These are phyloP conservation scores for Phycomyces nitens DNA, from an alignment of 192 early-diverging fungal species.

Conservation along the genomic window DNA sequence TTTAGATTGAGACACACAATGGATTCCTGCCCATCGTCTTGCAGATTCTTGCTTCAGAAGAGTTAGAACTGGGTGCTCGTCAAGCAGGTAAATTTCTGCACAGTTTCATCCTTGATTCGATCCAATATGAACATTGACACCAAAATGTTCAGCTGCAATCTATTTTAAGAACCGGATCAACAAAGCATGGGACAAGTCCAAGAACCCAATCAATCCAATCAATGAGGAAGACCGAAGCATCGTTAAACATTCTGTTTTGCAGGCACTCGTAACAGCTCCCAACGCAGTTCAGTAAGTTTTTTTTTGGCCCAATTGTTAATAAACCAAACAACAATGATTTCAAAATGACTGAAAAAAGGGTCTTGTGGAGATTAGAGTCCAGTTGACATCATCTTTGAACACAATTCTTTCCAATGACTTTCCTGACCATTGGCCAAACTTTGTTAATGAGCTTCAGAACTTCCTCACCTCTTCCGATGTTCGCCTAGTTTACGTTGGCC, in stretches of 20 bases:
- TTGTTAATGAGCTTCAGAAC: conserved; percentile 60
- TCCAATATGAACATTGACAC: not conserved
- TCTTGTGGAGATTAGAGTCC: conserved; percentile 50
- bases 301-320: too few relatives aligned
- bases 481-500: conserved; percentile 67
- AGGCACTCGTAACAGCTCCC: conserved; percentile 63
- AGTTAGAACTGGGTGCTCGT: conserved; percentile 48
- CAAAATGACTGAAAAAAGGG: not conserved
- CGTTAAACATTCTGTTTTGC: conserved; percentile 72
- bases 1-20: conserved; percentile 39
- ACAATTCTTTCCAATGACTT: conserved; percentile 76
- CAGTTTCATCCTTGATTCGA: too few relatives aligned
- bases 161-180: conserved; percentile 88
- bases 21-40: conserved; percentile 50
- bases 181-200: conserved; percentile 57
- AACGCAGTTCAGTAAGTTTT: conserved; percentile 63
- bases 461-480: conserved; percentile 63
- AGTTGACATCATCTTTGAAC: conserved; percentile 76
- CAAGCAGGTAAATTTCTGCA: conserved; percentile 55
- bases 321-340: not conserved
- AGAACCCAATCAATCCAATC: conserved; percentile 39
- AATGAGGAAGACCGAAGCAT: conserved; percentile 64
- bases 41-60: conserved; percentile 50
- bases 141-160: conserved; percentile 53
- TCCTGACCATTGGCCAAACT: conserved; percentile 78